Conservation (phyloP, 345 rosid species). For the Rhodamnia argentea region DNA sequence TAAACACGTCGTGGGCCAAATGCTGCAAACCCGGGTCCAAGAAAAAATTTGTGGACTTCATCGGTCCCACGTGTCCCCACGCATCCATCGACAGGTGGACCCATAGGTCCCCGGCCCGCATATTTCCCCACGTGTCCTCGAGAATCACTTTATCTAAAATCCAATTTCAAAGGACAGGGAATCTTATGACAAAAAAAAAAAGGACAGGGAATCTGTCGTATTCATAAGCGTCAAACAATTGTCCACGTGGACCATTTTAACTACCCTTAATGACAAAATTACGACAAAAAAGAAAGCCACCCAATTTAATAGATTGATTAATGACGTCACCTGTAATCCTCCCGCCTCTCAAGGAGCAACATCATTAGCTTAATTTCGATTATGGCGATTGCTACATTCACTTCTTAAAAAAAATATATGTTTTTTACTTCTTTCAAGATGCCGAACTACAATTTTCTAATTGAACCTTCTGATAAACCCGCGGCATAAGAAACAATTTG, state of each 20-base stretch:
- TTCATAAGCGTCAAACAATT: background rate
- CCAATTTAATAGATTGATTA: background rate
- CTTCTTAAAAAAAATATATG: background rate
- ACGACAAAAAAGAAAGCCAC: background rate
- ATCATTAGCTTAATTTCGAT: background rate
- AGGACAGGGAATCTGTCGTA: too few species aligned
- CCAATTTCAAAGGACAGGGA: background rate
- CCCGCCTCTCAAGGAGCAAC: background rate
- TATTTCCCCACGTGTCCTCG: background rate
- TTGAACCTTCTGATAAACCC: accelerated
- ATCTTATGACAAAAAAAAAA: too few species aligned
- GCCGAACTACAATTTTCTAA: accelerated
- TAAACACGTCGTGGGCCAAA: background rate
- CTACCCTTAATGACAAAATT: background rate
- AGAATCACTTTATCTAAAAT: background rate
- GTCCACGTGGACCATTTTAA: background rate
- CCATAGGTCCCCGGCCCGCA: background rate
- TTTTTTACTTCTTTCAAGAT: background rate
- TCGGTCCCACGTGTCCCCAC: background rate
- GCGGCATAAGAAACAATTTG: accelerated
- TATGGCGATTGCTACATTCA: background rate
- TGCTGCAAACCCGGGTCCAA: background rate
- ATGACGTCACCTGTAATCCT: background rate
- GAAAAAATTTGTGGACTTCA: background rate
- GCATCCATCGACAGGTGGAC: background rate